A percentile compares a stretch with the other conserved stretches of the same genome.
These are phyloP conservation scores for Calonectria montana DNA, from an alignment of 2,329 filamentous ascomycete species.

Conservation along the genomic window DNA sequence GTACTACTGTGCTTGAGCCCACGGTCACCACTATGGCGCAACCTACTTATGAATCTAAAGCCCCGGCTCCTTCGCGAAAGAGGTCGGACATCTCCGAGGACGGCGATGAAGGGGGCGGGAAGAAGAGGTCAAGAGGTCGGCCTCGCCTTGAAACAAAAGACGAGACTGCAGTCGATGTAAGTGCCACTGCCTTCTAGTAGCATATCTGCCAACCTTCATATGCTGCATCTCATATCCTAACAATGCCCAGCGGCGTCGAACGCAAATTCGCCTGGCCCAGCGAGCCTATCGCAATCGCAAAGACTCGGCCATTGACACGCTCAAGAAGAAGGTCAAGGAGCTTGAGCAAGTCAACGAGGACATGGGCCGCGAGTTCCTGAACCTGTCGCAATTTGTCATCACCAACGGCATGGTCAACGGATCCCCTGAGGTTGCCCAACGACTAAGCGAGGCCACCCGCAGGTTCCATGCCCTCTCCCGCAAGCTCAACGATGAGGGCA, in stretches of 20 bases:
- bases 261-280: constrained; percentile 88
- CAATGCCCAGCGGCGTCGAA: constrained; percentile 74
- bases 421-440: constrained; percentile 66
- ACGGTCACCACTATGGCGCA: neutral
- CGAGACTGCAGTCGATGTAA: constrained; percentile 81
- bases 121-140: constrained; percentile 75
- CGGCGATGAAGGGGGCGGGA: constrained; percentile 55
- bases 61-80: constrained; percentile 32
- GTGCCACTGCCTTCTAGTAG: constrained; percentile 54
- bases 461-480: constrained; percentile 68
- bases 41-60: neutral
- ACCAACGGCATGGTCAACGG: constrained; percentile 67
- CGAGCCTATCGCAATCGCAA: constrained; percentile 87
- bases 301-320: constrained; percentile 79
- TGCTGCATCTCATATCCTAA: constrained; percentile 32
- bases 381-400: constrained; percentile 72
- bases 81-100: constrained; percentile 37
- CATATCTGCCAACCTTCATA: neutral
- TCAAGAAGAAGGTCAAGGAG: constrained; percentile 76
- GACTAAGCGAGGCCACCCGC: constrained; percentile 67
- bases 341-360: constrained; percentile 77
- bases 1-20: neutral
- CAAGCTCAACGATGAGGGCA: constrained; percentile 51
- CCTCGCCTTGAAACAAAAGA: constrained; percentile 82
- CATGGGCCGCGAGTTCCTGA: constrained; percentile 78